phyloP scores from a whole-genome alignment of 768 basidiomycete species.

The Boletellus ananas region DNA sequence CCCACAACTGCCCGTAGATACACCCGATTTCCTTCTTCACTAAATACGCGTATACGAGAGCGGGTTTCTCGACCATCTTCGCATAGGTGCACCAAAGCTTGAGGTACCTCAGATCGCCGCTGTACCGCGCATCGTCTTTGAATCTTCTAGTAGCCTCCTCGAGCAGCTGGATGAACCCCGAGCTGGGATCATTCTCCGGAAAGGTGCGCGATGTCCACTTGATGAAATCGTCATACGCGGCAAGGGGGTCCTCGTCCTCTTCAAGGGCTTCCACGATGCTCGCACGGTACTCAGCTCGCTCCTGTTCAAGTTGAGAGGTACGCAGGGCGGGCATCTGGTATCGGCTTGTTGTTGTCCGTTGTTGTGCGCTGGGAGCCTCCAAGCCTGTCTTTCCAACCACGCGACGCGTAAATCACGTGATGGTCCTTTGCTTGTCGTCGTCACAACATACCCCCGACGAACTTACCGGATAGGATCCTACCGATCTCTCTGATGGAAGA shows the following conservation, averaged over 20 bases:
- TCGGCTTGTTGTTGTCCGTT: constrained; percentile 5
- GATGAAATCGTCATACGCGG: constrained; percentile 81
- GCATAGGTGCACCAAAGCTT: constrained; percentile 91
- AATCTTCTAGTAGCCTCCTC: constrained; percentile 83
- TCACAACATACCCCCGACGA: too few species aligned
- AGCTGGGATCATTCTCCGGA: constrained; percentile 59
- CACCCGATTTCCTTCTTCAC: constrained; percentile 73
- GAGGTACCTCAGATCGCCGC: constrained; percentile 84
- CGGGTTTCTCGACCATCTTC: constrained; percentile 67
- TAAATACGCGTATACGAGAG: constrained; percentile 68
- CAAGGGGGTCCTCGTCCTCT: constrained; percentile 85
- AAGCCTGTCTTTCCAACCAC: constrained; percentile 15
- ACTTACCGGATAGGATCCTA: too few species aligned
- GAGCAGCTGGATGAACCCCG: constrained; percentile 75
- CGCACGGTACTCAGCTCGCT: constrained; percentile 30
- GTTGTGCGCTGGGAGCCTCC: background rate
- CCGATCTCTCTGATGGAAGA: too few species aligned
- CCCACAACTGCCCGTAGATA: constrained; percentile 77
- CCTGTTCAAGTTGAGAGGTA: constrained; percentile 28
- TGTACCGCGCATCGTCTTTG: constrained; percentile 78
- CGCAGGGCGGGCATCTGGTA: constrained; percentile 24
- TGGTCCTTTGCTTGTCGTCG: too few species aligned
- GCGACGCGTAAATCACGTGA: constrained; percentile 33
- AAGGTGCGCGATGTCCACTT: constrained; percentile 87
- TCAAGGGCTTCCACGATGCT: constrained; percentile 51